A percentile compares a stretch with the other conserved stretches of the same genome.
These are phyloP conservation scores for Eleusine coracana DNA, from an alignment of 176 grass and related monocot species.

Conservation along the genomic window DNA sequence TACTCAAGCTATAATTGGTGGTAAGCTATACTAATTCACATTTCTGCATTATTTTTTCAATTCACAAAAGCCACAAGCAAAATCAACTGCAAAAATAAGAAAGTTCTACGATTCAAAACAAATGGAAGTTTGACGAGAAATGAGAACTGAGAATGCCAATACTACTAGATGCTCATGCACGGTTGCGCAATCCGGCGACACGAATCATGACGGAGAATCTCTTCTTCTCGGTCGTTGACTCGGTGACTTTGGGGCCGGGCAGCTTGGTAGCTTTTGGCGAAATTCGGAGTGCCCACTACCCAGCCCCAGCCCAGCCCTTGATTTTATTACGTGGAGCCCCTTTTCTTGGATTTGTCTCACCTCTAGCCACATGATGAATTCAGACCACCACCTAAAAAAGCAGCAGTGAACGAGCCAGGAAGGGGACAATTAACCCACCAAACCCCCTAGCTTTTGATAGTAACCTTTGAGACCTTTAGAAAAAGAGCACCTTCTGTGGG, in stretches of 20 bases:
- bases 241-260: constrained; percentile 15
- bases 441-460: background rate
- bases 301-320: background rate
- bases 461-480: constrained; percentile 27
- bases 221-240: constrained; percentile 33
- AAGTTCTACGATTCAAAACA: background rate
- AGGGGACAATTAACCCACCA: constrained; percentile 29
- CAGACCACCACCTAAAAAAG: constrained; percentile 39
- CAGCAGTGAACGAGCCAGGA: background rate
- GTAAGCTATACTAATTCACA: too few relatives aligned
- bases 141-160: background rate
- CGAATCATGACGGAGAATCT: constrained; percentile 41
- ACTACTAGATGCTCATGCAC: constrained; percentile 10
- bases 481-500: constrained; percentile 45
- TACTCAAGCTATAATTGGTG: too few relatives aligned
- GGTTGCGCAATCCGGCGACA: constrained; percentile 4
- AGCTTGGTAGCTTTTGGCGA: constrained; percentile 25
- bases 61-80: background rate
- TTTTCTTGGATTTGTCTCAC: constrained; percentile 57
- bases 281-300: constrained; percentile 12
- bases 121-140: background rate
- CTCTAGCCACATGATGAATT: constrained; percentile 52
- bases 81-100: background rate
- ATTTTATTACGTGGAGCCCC: constrained; percentile 72
- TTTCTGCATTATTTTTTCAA: background rate